Percentiles rank a stretch among this genome's conserved stretches.
phyloP scores from a whole-genome alignment of 352 stramenopile genomes.

The Globisporangium nagaii region DNA sequence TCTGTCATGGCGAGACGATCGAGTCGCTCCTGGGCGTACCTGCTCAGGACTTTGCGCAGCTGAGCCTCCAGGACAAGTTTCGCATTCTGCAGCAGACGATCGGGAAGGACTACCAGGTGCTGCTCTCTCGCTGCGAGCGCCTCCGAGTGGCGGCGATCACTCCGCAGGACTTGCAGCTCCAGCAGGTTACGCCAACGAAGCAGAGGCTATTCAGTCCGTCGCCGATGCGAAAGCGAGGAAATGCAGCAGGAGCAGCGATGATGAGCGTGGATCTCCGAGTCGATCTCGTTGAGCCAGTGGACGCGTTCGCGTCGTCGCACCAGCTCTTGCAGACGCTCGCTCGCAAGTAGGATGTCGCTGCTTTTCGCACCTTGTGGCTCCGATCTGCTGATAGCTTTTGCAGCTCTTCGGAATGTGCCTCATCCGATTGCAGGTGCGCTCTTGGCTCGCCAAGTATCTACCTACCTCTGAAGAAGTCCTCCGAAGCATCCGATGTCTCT shows the following conservation, averaged over 20 bases:
- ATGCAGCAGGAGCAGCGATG: neutral
- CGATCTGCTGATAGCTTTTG: too few species aligned
- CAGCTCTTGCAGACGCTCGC: neutral
- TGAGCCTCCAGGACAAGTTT: constrained; percentile 36
- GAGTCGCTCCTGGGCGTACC: constrained; percentile 33
- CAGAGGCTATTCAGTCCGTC: neutral
- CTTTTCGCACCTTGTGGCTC: too few species aligned
- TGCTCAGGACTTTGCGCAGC: constrained; percentile 40
- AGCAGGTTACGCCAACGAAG: neutral
- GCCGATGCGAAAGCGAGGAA: neutral
- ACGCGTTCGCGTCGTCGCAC: constrained; percentile 19
- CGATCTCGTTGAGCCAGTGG: constrained; percentile 28
- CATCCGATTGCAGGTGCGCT: too few species aligned
- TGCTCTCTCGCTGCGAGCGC: constrained; percentile 40
- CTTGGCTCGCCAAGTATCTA: too few species aligned
- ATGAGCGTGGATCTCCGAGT: constrained; percentile 19
- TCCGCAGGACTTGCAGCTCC: neutral
- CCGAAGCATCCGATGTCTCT: too few species aligned
- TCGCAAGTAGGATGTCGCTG: too few species aligned
- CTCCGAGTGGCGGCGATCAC: constrained; percentile 8
- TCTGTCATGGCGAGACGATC: constrained; percentile 41
- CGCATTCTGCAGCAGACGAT: constrained; percentile 19
- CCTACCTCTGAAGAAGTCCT: too few species aligned
- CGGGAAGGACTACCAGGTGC: constrained; percentile 24
- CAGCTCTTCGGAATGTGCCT: too few species aligned